These are phyloP conservation scores for Tylopilus intermedius DNA, from an alignment of 768 basidiomycete species.

Conservation along the genomic window DNA sequence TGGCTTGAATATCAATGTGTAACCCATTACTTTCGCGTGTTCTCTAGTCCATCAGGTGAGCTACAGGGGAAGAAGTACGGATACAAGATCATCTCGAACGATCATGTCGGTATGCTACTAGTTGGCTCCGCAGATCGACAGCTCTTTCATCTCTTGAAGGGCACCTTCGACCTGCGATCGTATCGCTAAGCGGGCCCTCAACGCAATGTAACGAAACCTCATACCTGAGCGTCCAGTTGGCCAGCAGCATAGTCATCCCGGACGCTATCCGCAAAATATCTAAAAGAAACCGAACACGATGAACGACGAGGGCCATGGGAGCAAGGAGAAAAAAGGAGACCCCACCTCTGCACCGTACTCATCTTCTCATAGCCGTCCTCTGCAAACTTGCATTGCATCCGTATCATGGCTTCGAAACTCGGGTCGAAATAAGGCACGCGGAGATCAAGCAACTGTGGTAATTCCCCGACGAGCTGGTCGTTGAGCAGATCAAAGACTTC, in stretches of 20 bases:
- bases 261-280: conserved; percentile 85
- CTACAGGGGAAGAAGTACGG: background rate
- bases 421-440: conserved; percentile 98
- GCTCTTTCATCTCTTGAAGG: conserved; percentile 93
- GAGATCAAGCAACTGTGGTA: conserved; percentile 89
- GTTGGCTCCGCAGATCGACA: conserved; percentile 82
- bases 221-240: conserved; percentile 87
- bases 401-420: conserved; percentile 97
- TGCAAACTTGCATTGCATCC: conserved; percentile 96
- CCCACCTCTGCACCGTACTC: conserved; percentile 83
- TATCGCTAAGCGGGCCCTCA: background rate
- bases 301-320: background rate
- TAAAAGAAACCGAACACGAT: conserved; percentile 23
- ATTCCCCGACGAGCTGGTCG: conserved; percentile 82
- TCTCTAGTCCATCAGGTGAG: background rate
- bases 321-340: background rate
- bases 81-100: conserved; percentile 5
- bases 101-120: conserved; percentile 8
- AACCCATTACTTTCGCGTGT: conserved; percentile 4
- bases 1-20: conserved; percentile 9
- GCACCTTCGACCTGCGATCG: conserved; percentile 78
- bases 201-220: conserved; percentile 1
- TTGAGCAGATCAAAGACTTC: conserved; percentile 93
- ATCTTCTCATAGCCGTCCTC: conserved; percentile 98
- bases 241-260: conserved; percentile 97